Evolutionary conservation across 179 eudicot genomes (phyloP).

Genomic region (Corrigiola litoralis): DNA sequence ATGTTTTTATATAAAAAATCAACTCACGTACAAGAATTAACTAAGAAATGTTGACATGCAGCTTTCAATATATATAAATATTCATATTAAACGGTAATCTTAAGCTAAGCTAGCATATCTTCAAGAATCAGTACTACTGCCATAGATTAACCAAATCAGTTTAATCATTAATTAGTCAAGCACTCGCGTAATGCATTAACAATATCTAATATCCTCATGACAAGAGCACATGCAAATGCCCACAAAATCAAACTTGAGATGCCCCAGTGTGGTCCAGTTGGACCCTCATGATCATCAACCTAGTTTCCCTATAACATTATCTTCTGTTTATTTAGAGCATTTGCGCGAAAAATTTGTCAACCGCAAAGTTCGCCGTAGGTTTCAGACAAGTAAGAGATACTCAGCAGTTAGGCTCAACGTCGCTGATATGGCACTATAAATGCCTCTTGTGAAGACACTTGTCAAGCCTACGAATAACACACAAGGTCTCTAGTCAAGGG

Average conservation of each 20-base stretch:
- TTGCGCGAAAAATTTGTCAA: neutral
- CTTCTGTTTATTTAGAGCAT: neutral
- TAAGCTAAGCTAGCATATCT: neutral
- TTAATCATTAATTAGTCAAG: constrained; percentile 7
- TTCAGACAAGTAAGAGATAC: constrained; percentile 1
- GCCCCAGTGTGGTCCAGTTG: constrained; percentile 10
- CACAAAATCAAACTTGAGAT: constrained; percentile 40
- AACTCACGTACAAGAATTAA: neutral
- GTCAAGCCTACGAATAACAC: neutral
- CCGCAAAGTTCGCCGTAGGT: constrained; percentile 27
- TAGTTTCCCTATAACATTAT: constrained; percentile 2
- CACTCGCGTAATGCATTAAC: neutral
- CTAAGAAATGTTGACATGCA: neutral
- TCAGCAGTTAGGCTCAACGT: constrained; percentile 1
- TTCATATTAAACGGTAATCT: neutral
- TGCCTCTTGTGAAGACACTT: constrained; percentile 3
- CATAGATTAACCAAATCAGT: constrained; percentile 17
- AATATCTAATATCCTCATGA: constrained; percentile 11
- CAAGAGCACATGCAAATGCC: constrained; percentile 45
- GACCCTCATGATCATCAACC: constrained; percentile 17
- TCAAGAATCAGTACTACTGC: neutral
- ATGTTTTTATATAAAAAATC: too few relatives aligned
- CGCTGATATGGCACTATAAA: constrained; percentile 7
- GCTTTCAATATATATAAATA: neutral
- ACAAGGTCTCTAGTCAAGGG: constrained; percentile 10